A percentile compares a stretch with the other conserved stretches of the same genome.
phyloP scores from a whole-genome alignment of 805 yeast genomes.

The Kazachstania kunashirensis region DNA sequence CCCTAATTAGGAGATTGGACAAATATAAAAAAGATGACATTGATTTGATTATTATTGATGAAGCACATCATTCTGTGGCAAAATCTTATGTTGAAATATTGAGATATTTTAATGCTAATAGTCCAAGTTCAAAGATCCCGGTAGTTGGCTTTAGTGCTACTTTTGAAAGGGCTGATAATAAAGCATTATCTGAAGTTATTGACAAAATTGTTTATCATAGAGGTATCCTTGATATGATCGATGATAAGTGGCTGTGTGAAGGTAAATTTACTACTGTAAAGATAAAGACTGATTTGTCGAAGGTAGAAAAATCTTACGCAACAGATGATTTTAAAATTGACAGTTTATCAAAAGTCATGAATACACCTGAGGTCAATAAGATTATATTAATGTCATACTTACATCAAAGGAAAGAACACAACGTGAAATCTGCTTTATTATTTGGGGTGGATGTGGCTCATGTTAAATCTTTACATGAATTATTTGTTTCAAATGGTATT shows the following conservation, averaged over 20 bases:
- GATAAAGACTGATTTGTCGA: constrained; percentile 36
- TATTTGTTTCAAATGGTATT: constrained; percentile 51
- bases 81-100: constrained; percentile 50
- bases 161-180: constrained; percentile 63
- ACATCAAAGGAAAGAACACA: constrained; percentile 33
- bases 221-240: constrained; percentile 54
- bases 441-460: constrained; percentile 74
- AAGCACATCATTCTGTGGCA: constrained; percentile 88
- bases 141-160: constrained; percentile 88
- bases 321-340: constrained; percentile 50
- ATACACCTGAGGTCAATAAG: constrained; percentile 44
- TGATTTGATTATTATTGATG: constrained; percentile 74
- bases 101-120: constrained; percentile 44
- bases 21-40: constrained; percentile 44
- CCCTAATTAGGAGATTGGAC: constrained; percentile 41
- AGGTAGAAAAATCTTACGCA: constrained; percentile 23
- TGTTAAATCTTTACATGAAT: constrained; percentile 41
- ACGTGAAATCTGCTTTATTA: constrained; percentile 50
- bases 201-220: constrained; percentile 69
- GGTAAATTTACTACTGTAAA: constrained; percentile 53
- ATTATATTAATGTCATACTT: constrained; percentile 46
- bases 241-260: constrained; percentile 59
- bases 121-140: constrained; percentile 36
- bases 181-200: constrained; percentile 46
- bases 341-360: constrained; percentile 45